Percentiles rank a stretch among this genome's conserved stretches.
These are phyloP conservation scores for Clarireedia homoeocarpa DNA, from an alignment of 2,329 filamentous ascomycete species.

Conservation along the genomic window DNA sequence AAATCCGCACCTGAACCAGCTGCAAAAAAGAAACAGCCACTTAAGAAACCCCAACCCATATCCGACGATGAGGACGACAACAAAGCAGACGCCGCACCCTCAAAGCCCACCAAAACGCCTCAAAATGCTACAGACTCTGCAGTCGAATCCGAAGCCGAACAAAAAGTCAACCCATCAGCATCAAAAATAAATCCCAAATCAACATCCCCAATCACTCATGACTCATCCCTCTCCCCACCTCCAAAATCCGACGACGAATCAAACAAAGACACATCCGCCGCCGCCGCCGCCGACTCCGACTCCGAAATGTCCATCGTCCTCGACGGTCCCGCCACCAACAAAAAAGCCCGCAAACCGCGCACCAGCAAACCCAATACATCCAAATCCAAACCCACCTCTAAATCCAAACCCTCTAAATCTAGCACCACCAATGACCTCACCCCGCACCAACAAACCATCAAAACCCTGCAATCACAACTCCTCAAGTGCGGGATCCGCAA, in stretches of 20 bases:
- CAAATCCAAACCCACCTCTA: constrained; percentile 20
- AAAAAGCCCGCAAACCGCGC: constrained; percentile 43
- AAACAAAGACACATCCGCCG: not conserved
- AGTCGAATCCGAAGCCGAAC: not conserved
- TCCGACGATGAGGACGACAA: not conserved
- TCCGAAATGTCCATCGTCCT: constrained; percentile 66
- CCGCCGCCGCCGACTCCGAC: constrained; percentile 34
- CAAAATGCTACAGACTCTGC: not conserved
- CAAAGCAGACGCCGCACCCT: constrained; percentile 1
- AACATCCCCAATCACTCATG: constrained; percentile 12
- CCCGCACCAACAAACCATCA: constrained; percentile 72
- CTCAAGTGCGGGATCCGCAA: constrained; percentile 89
- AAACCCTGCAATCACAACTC: constrained; percentile 78
- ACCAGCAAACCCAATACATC: constrained; percentile 26
- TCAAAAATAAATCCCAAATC: constrained; percentile 4
- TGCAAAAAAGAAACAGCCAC: not conserved
- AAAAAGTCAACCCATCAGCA: not conserved
- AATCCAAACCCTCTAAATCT: constrained; percentile 29
- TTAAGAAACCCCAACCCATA: not conserved
- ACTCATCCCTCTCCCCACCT: constrained; percentile 2
- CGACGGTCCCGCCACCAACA: constrained; percentile 41
- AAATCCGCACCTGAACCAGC: not conserved
- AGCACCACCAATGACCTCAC: constrained; percentile 37
- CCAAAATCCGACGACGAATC: constrained; percentile 14
- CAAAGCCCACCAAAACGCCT: not conserved